Base-by-base conservation (phyloP, 2,329 filamentous ascomycete species). In the Ophiocordyceps unilateralis region DNA sequence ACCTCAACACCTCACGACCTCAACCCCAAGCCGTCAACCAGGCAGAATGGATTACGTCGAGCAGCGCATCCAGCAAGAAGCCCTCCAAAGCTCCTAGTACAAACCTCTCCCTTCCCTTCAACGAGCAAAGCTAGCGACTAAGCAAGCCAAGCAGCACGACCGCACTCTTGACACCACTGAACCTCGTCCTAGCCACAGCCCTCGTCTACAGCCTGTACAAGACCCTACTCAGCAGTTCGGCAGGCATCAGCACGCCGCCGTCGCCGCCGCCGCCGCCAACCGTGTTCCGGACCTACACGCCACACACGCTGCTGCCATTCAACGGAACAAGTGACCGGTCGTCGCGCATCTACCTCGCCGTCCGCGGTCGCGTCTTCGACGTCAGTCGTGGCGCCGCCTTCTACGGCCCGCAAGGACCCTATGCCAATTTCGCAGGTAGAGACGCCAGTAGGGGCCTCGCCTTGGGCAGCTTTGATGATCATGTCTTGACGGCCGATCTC, bases 401-500 rank as follows among this genome's bases (percentile, higher is more conserved):
- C 63, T 98, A 98, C 65, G 91, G 91, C 4, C 91, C 91, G 19
- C 88, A 87, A 12, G 89, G 89, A 0, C 87, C 89, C 2, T 98
- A 98, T 61, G 80, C 81, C 60, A 96, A 96, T 66, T 98, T 98
- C 58, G 91, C 91, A 0, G 91, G 91, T 1, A 71, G 88, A 34
- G 91, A 98, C 62, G 91, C 91, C 19, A 86, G 76, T 49, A 74
- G 89, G 42, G 91, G 91, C 1, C 66, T 98, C 46, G 89, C 91
- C 1, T 84, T 76, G 60, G 85, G 88, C 46, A 93, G 85, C 65
- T 96, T 98, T 60, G 91, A 95, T 58, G 77, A 84, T 68, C 83
- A 88, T 7, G 93, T 96, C 87, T 66, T 96, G 64, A 96, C 91
- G 17, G 78, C 89, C 68, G 83, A 95, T 60, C 65, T 96, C 44